These are phyloP conservation scores for Annulohypoxylon stygium DNA, from an alignment of 495 filamentous ascomycete genomes.

Conservation along the genomic window DNA sequence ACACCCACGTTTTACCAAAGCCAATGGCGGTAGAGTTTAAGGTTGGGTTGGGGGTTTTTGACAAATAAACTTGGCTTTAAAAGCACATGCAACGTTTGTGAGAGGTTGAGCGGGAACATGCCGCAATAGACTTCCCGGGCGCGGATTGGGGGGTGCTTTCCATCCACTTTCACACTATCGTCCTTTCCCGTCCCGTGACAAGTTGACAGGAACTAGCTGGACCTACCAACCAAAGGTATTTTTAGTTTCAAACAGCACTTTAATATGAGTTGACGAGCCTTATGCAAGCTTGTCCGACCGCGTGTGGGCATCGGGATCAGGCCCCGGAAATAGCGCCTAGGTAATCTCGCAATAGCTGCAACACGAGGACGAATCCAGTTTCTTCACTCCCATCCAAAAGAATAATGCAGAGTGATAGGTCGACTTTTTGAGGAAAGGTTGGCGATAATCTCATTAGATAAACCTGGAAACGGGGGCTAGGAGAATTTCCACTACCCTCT, in stretches of 20 bases:
- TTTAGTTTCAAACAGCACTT: constrained; percentile 10
- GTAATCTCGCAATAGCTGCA: constrained; percentile 23
- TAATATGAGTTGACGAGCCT: constrained; percentile 32
- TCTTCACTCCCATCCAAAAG: constrained; percentile 24
- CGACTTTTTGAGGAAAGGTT: background rate
- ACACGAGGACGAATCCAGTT: constrained; percentile 25
- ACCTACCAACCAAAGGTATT: constrained; percentile 13
- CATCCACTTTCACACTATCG: background rate
- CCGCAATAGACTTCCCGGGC: constrained; percentile 27
- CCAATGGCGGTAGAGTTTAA: background rate
- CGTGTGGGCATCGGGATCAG: constrained; percentile 22
- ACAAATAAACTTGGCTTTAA: background rate
- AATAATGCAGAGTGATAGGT: constrained; percentile 26
- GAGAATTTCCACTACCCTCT: constrained; percentile 10
- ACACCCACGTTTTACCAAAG: constrained; percentile 10
- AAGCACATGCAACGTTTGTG: constrained; percentile 23
- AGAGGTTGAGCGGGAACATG: constrained; percentile 33
- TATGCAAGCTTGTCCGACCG: constrained; percentile 21
- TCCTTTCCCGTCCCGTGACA: constrained; percentile 4
- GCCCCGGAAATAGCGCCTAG: constrained; percentile 24
- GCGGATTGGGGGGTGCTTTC: background rate
- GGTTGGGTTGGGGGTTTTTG: constrained; percentile 28
- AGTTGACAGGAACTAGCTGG: background rate
- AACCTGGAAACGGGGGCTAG: constrained; percentile 10
- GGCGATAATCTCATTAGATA: background rate